Evolutionary conservation across 2,329 filamentous ascomycete genomes (phyloP), one percentile per base, ranked within the genome.

Genomic region (Truncatella angustata): DNA sequence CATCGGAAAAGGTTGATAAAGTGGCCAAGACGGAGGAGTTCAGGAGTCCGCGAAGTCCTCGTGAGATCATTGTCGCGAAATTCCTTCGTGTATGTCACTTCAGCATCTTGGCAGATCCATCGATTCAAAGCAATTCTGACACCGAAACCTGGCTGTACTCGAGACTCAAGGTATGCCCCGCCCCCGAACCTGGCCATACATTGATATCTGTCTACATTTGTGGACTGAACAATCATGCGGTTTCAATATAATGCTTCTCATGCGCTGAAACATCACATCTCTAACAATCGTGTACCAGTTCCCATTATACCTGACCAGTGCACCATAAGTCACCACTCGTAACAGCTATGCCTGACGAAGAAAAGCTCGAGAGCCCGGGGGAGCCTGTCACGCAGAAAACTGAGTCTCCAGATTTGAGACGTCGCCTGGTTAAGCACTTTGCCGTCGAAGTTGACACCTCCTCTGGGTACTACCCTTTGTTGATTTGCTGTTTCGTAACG

Each of bases 401-500:
- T n/a, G 35, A 49, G 16, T 16, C 46, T 14, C 20, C 30, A 6
- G 26, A 9, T 34, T 18, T 21, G 11, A 49, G 24, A 37, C 10
- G 37, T 6, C 24, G 21, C 7, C 11, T 49, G 24, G 18, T n/a
- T 16, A 47, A 34, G 34, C 52, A 54, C 21, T 47, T 54, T 14
- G 43, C 47, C 5, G 42, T 34, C 12, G 28, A 30, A 10, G 24
- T 59, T 34, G 54, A 58, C 4, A 28, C 39, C 20, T 46, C 37
- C n/a, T 40, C 49, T 1, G 54, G 50, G 34, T 53, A 59, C 16
- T 18, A 57, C 18, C 56, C 58, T 3, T 28, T 59, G 14, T 7
- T 59, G 20, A 40, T 49, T 2, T 57, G 56, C 24, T 59, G 58
- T 21, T 55, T 59, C 18, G 34, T 58, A 10, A 58, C 58, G 5